phyloP scores from a whole-genome alignment of 2,329 filamentous ascomycete species.

The Thielaviopsis cerberus region DNA sequence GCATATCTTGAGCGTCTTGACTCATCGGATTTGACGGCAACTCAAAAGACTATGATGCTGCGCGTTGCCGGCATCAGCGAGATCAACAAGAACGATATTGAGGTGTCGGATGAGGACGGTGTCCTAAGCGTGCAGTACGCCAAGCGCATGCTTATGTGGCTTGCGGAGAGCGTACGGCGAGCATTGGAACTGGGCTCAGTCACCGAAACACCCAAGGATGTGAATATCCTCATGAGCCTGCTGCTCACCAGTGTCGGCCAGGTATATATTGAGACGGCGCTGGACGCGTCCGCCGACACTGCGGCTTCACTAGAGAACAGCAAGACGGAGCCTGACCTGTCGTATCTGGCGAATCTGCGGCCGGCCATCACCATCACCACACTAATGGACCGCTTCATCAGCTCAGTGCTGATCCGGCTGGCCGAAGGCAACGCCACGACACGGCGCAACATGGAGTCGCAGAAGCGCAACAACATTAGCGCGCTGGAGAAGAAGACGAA shows the following conservation, averaged over 20 bases:
- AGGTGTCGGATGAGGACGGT: constrained; percentile 80
- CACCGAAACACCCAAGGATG: constrained; percentile 83
- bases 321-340: constrained; percentile 74
- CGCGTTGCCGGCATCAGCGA: constrained; percentile 71
- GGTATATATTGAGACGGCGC: constrained; percentile 50
- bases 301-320: constrained; percentile 58
- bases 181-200: constrained; percentile 77
- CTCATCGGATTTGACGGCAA: constrained; percentile 69
- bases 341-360: constrained; percentile 61
- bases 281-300: constrained; percentile 53
- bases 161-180: constrained; percentile 83
- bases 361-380: constrained; percentile 76
- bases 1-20: constrained; percentile 79
- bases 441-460: constrained; percentile 72
- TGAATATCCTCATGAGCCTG: constrained; percentile 65
- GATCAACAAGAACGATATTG: constrained; percentile 64
- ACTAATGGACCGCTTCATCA: constrained; percentile 82
- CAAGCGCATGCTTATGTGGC: constrained; percentile 96
- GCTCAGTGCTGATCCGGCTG: constrained; percentile 74
- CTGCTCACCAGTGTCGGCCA: constrained; percentile 77
- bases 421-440: constrained; percentile 81
- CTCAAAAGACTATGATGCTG: constrained; percentile 79
- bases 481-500: constrained; percentile 72
- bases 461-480: constrained; percentile 52
- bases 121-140: constrained; percentile 64